These are phyloP conservation scores for Phlyctochytrium arcticum DNA, from an alignment of 192 early-diverging fungal genomes.

Conservation along the genomic window DNA sequence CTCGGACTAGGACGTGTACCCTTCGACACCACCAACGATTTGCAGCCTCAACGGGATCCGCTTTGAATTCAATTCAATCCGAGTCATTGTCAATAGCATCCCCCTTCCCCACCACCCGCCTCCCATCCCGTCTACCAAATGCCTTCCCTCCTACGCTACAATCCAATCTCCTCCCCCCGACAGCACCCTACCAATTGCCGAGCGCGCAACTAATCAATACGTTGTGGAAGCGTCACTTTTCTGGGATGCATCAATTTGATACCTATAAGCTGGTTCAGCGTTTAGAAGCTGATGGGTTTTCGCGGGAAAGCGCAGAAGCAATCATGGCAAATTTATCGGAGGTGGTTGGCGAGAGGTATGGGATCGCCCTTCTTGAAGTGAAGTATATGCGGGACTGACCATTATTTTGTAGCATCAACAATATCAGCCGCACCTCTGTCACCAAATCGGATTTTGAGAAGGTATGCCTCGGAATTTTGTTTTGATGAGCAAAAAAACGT, in stretches of 20 bases:
- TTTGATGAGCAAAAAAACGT: neutral
- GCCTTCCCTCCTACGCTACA: no score
- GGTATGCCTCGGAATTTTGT: neutral
- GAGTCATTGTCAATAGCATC: no score
- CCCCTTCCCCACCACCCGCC: no score
- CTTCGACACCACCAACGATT: no score
- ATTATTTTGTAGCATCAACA: conserved; percentile 14
- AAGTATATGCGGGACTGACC: neutral
- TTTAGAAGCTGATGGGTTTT: conserved; percentile 70
- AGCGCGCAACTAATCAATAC: no score
- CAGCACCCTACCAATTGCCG: no score
- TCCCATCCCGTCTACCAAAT: no score
- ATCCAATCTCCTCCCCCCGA: no score
- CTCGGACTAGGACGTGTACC: no score
- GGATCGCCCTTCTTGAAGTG: neutral
- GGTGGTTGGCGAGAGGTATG: conserved; percentile 69
- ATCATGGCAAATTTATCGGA: conserved; percentile 69
- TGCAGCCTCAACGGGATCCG: no score
- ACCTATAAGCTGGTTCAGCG: conserved; percentile 72
- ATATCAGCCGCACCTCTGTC: conserved; percentile 26
- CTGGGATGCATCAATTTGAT: conserved; percentile 57
- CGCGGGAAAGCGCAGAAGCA: conserved; percentile 64
- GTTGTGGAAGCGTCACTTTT: neutral
- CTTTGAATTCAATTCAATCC: no score
- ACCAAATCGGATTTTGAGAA: conserved; percentile 41